Conservation (phyloP, 1,284 basidiomycete genomes). For the Boletus mariae region DNA sequence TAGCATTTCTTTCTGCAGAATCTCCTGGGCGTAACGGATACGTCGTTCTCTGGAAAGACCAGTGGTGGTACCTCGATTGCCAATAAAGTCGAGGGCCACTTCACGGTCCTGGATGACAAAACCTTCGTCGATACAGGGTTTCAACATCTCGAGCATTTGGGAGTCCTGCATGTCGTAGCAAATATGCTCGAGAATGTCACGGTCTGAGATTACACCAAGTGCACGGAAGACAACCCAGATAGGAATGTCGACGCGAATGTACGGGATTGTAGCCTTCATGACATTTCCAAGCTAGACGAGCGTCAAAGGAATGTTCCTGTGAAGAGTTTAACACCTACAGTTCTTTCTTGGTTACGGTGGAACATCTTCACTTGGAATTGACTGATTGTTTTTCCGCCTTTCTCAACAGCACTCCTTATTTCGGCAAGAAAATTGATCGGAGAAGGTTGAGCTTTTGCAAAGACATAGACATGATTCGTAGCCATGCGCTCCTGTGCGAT, state of each 20-base stretch:
- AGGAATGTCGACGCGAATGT: conserved; percentile 97
- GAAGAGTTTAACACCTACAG: conserved; percentile 48
- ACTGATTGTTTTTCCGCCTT: conserved; percentile 97
- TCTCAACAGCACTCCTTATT: conserved; percentile 97
- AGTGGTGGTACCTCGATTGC: conserved; percentile 94
- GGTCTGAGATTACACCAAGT: conserved; percentile 95
- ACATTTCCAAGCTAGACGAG: conserved; percentile 74
- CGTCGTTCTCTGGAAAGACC: conserved; percentile 90
- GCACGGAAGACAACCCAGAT: conserved; percentile 99
- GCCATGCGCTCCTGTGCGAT: conserved; percentile 99
- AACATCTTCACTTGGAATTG: conserved; percentile 99
- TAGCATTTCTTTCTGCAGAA: conserved; percentile 97
- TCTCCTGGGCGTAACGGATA: conserved; percentile 96
- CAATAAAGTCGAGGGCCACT: conserved; percentile 96
- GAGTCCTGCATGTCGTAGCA: conserved; percentile 97
- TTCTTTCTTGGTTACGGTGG: conserved; percentile 83
- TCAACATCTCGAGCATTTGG: conserved; percentile 97
- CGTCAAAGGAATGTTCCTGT: conserved; percentile 3
- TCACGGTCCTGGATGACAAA: conserved; percentile 98
- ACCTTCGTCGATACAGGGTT: conserved; percentile 98
- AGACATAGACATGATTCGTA: conserved; percentile 99
- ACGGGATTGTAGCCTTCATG: conserved; percentile 96
- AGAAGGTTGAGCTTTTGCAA: conserved; percentile 96
- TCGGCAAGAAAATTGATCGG: conserved; percentile 96
- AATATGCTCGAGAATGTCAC: conserved; percentile 97